A percentile compares a stretch with the other conserved stretches of the same genome.
Evolutionary conservation across 768 basidiomycete species (phyloP).

Genomic region (Austroboletus festivus): DNA sequence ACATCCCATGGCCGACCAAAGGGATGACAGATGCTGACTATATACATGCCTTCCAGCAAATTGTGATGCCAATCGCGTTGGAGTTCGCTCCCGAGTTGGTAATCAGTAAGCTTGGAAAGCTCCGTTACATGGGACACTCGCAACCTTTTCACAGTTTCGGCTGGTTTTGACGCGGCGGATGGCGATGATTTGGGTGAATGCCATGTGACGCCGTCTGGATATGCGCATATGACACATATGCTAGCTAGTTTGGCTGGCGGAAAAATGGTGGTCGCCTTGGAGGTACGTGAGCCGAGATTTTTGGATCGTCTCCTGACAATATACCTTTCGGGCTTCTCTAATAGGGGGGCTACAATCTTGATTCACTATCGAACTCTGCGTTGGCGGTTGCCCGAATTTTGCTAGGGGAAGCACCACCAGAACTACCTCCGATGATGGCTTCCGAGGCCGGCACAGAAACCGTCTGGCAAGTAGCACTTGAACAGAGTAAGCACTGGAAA

Average conservation of each 20-base stretch:
- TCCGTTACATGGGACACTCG: neutral
- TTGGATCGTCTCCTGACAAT: neutral
- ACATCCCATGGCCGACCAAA: constrained; percentile 87
- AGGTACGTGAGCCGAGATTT: constrained; percentile 50
- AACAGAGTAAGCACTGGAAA: constrained; percentile 93
- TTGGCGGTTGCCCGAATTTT: constrained; percentile 83
- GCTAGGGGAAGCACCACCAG: constrained; percentile 84
- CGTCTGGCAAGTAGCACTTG: constrained; percentile 79
- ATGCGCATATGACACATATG: constrained; percentile 99
- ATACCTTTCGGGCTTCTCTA: neutral
- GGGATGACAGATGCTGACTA: constrained; percentile 97
- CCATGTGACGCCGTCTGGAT: constrained; percentile 86
- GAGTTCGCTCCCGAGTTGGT: constrained; percentile 96
- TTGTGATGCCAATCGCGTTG: constrained; percentile 95
- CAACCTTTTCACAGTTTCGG: constrained; percentile 64
- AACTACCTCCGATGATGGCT: constrained; percentile 69
- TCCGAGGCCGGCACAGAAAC: constrained; percentile 84
- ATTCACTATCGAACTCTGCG: constrained; percentile 84
- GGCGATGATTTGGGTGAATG: constrained; percentile 94
- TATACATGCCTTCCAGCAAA: constrained; percentile 90
- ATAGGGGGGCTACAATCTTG: constrained; percentile 93
- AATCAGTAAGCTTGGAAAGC: constrained; percentile 62
- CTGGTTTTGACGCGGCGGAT: constrained; percentile 94
- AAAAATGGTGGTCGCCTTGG: constrained; percentile 87
- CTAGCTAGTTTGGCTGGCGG: constrained; percentile 84